Evolutionary conservation across 305 asterid species (phyloP), one percentile per base, ranked within the genome.

Genomic region (Plantago lanceolata): DNA sequence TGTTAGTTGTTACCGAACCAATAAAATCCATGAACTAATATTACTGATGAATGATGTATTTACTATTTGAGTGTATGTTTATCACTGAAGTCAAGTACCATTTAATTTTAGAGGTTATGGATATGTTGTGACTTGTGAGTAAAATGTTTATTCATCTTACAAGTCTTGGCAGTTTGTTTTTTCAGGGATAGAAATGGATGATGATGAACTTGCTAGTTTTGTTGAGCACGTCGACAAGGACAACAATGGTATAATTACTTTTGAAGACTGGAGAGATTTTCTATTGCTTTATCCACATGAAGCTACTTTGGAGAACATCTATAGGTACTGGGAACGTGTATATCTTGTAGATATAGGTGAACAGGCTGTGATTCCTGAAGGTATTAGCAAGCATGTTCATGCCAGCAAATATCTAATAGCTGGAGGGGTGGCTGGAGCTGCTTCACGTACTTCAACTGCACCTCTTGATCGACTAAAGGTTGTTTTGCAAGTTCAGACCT

Each of bases 231-330:
- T 94, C 54, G 97, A 90, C 72, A 90, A 94, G 67, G 96, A 90
- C 76, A 94, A 90, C 65, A 85, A 90, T 51, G 99, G 99, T 63
- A 88, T 85, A 57, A 94, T 94, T 72, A 90, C 97, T 62, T 94
- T 94, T 37, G 97, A 90, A 76, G 99, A 94, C 75, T 94, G 99
- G 97, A 80, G 99, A 60, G 97, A 94, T 71, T 90, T 94, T 76
- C 82, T 94, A 48, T 79, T 94, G 52, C 96, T 90, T 48, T 94
- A 88, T 71, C 99, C 99, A 14, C 99, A 90, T 12, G 99, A 94
- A 66, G 97, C 79, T 59, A 94, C 99, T 55, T 74, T 94, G 31
- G 99, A 90, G 54, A 94, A 90, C 81, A 94, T 94, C 64, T 90
- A 94, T 58, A 85, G 71, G 17, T 88, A 88, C 64, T 94, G 90